Conservation (phyloP, 1,284 basidiomycete genomes). For the Malassezia globosa region DNA sequence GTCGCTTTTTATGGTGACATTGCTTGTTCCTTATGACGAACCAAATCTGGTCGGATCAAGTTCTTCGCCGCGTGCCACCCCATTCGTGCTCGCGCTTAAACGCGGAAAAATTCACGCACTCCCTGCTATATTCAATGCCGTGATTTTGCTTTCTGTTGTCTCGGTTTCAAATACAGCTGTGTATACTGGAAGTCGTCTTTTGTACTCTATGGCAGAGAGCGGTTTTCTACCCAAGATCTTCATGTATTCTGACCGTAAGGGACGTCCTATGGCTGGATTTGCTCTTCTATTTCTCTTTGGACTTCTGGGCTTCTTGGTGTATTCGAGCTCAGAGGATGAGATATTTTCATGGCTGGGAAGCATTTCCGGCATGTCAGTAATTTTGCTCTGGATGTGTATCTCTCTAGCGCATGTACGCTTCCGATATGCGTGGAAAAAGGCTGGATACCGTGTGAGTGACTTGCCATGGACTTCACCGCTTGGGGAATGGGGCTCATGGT, state of each 20-base stretch:
- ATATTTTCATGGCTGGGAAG: constrained; percentile 51
- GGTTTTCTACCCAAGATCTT: constrained; percentile 50
- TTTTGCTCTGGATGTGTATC: constrained; percentile 49
- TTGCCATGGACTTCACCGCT: constrained; percentile 50
- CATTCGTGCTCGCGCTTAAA: constrained; percentile 51
- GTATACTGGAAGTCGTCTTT: constrained; percentile 48
- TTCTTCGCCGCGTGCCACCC: constrained; percentile 48
- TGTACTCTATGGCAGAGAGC: constrained; percentile 40
- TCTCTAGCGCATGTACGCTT: constrained; percentile 47
- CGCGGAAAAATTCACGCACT: constrained; percentile 49
- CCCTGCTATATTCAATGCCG: constrained; percentile 51
- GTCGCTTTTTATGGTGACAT: constrained; percentile 51
- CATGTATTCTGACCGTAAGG: constrained; percentile 51
- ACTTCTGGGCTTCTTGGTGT: constrained; percentile 37
- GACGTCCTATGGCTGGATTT: constrained; percentile 47
- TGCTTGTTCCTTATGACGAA: constrained; percentile 12
- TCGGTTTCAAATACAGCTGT: constrained; percentile 49
- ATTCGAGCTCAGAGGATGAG: constrained; percentile 36
- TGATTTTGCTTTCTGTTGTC: constrained; percentile 48
- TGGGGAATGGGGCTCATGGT: constrained; percentile 50
- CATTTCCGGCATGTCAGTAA: constrained; percentile 51
- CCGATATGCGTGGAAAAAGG: constrained; percentile 49
- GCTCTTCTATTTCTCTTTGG: constrained; percentile 47
- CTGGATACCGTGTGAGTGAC: constrained; percentile 50
- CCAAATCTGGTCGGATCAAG: constrained; percentile 32